These are phyloP conservation scores for Arachis stenosperma DNA, from an alignment of 306 rosid species.

Conservation along the genomic window DNA sequence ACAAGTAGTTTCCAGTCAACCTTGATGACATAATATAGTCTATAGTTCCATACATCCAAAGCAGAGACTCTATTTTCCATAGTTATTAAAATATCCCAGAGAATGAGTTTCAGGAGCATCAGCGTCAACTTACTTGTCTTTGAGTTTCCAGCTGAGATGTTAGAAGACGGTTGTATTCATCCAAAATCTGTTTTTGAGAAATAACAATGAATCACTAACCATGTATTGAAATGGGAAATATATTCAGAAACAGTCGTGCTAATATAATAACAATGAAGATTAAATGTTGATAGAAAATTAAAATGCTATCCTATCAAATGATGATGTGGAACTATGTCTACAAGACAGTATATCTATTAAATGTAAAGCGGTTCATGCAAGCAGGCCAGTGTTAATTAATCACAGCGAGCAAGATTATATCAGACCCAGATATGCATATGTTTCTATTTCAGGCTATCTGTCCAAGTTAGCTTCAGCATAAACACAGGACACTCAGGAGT, in stretches of 20 bases:
- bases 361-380: neutral
- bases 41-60: slow-evolving; percentile 15
- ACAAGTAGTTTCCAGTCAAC: slow-evolving; percentile 7
- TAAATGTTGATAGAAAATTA: neutral
- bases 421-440: neutral
- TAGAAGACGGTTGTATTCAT: slow-evolving; percentile 88
- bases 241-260: neutral
- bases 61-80: slow-evolving; percentile 6
- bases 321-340: slow-evolving; percentile 12
- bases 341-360: slow-evolving; percentile 2
- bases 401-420: slow-evolving; percentile 14
- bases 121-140: slow-evolving; percentile 70
- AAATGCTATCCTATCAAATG: slow-evolving; percentile 18
- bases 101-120: slow-evolving; percentile 18
- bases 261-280: too few relatives aligned
- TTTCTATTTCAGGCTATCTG: slow-evolving; percentile 27
- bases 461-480: slow-evolving; percentile 23
- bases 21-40: slow-evolving; percentile 32
- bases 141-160: slow-evolving; percentile 88
- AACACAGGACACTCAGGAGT: slow-evolving; percentile 9
- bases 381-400: slow-evolving; percentile 15
- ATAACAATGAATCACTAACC: slow-evolving; percentile 41
- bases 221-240: slow-evolving; percentile 25
- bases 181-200: slow-evolving; percentile 71
- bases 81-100: slow-evolving; percentile 29